These are phyloP conservation scores for Schizochytrium sp. DNA, from an alignment of 108 stramenopile genomes.

Conservation along the genomic window DNA sequence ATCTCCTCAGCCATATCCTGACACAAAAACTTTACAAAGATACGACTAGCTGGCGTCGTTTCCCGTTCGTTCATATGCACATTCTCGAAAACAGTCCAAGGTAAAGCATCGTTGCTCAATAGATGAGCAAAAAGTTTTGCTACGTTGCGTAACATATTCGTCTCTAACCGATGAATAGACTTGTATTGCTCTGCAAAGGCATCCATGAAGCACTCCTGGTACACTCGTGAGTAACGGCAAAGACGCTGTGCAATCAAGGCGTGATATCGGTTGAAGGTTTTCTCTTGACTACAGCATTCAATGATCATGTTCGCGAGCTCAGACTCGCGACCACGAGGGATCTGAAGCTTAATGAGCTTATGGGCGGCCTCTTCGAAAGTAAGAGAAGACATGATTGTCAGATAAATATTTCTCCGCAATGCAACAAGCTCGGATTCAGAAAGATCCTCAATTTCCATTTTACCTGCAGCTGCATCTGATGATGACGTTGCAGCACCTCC, in stretches of 20 bases:
- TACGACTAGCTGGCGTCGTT: slow-evolving; percentile 94
- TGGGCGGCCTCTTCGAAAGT: slow-evolving; percentile 98
- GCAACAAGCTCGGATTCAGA: slow-evolving; percentile 89
- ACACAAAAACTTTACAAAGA: slow-evolving; percentile 95
- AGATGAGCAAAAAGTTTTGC: slow-evolving; percentile 99
- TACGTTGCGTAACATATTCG: slow-evolving; percentile 97
- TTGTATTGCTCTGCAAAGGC: slow-evolving; percentile 88
- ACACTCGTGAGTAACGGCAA: slow-evolving; percentile 88
- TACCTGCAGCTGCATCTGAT: background rate
- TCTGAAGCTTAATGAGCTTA: slow-evolving; percentile 94
- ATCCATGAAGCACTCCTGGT: slow-evolving; percentile 87
- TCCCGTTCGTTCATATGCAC: slow-evolving; percentile 96
- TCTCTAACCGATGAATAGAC: slow-evolving; percentile 96
- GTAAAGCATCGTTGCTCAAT: slow-evolving; percentile 92
- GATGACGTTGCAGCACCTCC: background rate
- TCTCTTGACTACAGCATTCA: slow-evolving; percentile 97
- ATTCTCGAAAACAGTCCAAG: slow-evolving; percentile 90
- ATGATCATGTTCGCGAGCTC: slow-evolving; percentile 87
- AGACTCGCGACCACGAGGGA: slow-evolving; percentile 83
- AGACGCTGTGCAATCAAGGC: slow-evolving; percentile 93
- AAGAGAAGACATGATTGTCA: slow-evolving; percentile 98
- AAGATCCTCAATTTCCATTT: slow-evolving; percentile 62
- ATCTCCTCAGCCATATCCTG: slow-evolving; percentile 96
- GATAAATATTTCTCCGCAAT: slow-evolving; percentile 94
- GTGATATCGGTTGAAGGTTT: slow-evolving; percentile 94